Evolutionary conservation across 192 early-diverging fungal species (phyloP).

Genomic region (Backusella sp.): DNA sequence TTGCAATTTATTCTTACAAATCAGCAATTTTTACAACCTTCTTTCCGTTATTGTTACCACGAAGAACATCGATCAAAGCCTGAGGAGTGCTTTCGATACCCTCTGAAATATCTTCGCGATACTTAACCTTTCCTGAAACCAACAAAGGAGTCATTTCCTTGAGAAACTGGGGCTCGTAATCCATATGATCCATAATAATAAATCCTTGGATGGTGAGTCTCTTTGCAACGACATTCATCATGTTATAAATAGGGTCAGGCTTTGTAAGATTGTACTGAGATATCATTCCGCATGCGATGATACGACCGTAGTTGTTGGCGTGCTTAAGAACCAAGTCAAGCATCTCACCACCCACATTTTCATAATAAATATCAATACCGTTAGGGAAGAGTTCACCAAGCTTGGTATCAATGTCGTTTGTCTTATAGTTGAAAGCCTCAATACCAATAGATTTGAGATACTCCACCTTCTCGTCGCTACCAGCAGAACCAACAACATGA

Average conservation of each 20-base stretch:
- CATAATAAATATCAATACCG: slow-evolving; percentile 88
- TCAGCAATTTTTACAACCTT: slow-evolving; percentile 51
- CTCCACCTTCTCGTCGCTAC: slow-evolving; percentile 81
- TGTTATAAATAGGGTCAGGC: slow-evolving; percentile 55
- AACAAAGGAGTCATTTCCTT: slow-evolving; percentile 54
- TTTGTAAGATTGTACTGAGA: slow-evolving; percentile 62
- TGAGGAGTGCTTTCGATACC: slow-evolving; percentile 65
- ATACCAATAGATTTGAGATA: slow-evolving; percentile 66
- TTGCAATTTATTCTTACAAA: slow-evolving; percentile 28
- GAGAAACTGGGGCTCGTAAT: slow-evolving; percentile 51
- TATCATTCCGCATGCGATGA: slow-evolving; percentile 73
- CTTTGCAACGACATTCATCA: slow-evolving; percentile 52
- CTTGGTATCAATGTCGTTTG: slow-evolving; percentile 44
- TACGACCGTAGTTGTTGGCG: slow-evolving; percentile 64
- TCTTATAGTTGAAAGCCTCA: slow-evolving; percentile 96
- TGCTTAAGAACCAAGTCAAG: slow-evolving; percentile 67
- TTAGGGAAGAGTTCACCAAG: slow-evolving; percentile 66
- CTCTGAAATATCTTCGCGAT: slow-evolving; percentile 52
- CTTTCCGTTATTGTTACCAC: slow-evolving; percentile 70
- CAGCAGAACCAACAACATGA: slow-evolving; percentile 79
- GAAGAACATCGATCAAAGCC: slow-evolving; percentile 58
- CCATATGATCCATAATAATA: slow-evolving; percentile 51
- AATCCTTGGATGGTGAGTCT: slow-evolving; percentile 64
- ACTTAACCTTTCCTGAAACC: slow-evolving; percentile 58
- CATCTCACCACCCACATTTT: slow-evolving; percentile 78